phyloP scores from a whole-genome alignment of 1,139 yeast species.

The Trichomonascaceae sp. region DNA sequence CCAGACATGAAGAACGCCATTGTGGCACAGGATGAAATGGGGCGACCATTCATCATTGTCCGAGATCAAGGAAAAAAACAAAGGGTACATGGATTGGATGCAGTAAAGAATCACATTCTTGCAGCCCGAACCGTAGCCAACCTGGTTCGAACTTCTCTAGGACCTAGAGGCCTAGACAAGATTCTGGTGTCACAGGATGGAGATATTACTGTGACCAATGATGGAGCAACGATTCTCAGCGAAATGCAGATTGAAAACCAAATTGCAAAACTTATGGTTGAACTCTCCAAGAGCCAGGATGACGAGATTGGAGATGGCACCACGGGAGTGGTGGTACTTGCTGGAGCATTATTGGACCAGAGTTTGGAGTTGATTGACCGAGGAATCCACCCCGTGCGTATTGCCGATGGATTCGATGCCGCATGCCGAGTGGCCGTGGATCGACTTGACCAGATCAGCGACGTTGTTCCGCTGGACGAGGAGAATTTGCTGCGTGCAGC shows the following conservation, averaged over 20 bases:
- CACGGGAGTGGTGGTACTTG: slow-evolving; percentile 95
- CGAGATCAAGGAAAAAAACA: slow-evolving; percentile 93
- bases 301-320: slow-evolving; percentile 99
- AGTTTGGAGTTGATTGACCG: slow-evolving; percentile 89
- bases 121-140: slow-evolving; percentile 96
- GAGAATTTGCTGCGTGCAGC: slow-evolving; percentile 76
- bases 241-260: slow-evolving; percentile 96
- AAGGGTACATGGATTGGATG: slow-evolving; percentile 87
- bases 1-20: slow-evolving; percentile 96
- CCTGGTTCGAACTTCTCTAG: slow-evolving; percentile 82
- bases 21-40: slow-evolving; percentile 98
- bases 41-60: slow-evolving; percentile 95
- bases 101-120: slow-evolving; percentile 80
- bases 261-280: slow-evolving; percentile 90
- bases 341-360: slow-evolving; percentile 88
- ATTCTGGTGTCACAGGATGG: slow-evolving; percentile 90
- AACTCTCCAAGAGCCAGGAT: slow-evolving; percentile 90
- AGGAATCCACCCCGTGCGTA: slow-evolving; percentile 93
- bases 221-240: slow-evolving; percentile 92
- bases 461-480: slow-evolving; percentile 32
- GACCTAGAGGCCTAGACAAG: slow-evolving; percentile 97
- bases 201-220: slow-evolving; percentile 94
- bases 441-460: slow-evolving; percentile 66
- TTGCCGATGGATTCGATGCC: slow-evolving; percentile 95
- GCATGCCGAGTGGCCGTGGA: slow-evolving; percentile 85